Evolutionary conservation across 371 early-diverging fungal species (phyloP).

Genomic region (Cokeromyces recurvatus): DNA sequence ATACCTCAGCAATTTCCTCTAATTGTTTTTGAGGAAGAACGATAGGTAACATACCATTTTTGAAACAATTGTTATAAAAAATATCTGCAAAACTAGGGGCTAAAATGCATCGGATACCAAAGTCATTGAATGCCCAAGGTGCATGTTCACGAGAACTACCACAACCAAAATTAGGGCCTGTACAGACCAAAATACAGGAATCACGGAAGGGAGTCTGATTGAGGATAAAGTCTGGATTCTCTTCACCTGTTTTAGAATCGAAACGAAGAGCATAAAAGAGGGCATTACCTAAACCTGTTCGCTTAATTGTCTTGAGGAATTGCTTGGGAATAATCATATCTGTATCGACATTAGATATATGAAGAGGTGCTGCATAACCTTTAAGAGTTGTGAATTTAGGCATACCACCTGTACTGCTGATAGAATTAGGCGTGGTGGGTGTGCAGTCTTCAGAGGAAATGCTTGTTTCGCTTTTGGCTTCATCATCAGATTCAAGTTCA

Average conservation of each 20-base stretch:
- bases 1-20: constrained; percentile 41
- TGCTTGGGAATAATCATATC: constrained; percentile 76
- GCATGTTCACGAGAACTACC: constrained; percentile 73
- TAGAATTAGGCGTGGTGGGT: constrained; percentile 16
- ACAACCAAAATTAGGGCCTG: constrained; percentile 70
- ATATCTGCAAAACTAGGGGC: constrained; percentile 70
- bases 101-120: constrained; percentile 67
- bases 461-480: not conserved
- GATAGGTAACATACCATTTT: constrained; percentile 68
- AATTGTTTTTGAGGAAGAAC: constrained; percentile 34
- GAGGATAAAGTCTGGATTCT: constrained; percentile 55
- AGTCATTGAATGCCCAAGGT: constrained; percentile 70
- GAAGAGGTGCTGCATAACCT: constrained; percentile 57
- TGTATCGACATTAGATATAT: constrained; percentile 63
- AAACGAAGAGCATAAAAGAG: constrained; percentile 60
- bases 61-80: constrained; percentile 69
- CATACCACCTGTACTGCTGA: constrained; percentile 38
- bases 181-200: constrained; percentile 52
- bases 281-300: constrained; percentile 60
- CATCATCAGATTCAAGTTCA: constrained; percentile 14
- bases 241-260: constrained; percentile 40
- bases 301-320: constrained; percentile 70
- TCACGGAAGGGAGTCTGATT: constrained; percentile 54
- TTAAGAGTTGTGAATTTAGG: constrained; percentile 55
- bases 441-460: constrained; percentile 12